These are phyloP conservation scores for Gracilaria vermiculophylla DNA, from an alignment of 23 red algal genomes.

Conservation along the genomic window DNA sequence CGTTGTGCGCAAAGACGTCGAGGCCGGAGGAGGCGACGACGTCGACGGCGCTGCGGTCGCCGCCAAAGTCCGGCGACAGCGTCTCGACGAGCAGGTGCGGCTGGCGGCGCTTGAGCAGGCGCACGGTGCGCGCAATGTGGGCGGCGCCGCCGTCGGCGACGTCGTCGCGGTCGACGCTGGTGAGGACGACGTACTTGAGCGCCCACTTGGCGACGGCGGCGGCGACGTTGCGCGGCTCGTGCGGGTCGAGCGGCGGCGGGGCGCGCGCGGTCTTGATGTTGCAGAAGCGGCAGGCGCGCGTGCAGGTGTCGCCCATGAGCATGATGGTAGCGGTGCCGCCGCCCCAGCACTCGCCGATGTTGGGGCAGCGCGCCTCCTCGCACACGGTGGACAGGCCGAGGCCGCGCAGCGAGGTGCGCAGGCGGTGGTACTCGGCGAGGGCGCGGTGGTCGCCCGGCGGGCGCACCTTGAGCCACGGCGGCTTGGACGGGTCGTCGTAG, in stretches of 20 bases:
- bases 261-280: conserved; percentile 85
- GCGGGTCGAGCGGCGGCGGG: conserved; percentile 79
- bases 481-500: conserved; percentile 80
- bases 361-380: conserved; percentile 95
- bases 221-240: conserved; percentile 81
- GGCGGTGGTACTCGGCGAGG: conserved; percentile 61
- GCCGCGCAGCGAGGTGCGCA: conserved; percentile 66
- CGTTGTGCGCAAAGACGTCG: conserved; percentile 97
- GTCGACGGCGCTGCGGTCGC: conserved; percentile 27
- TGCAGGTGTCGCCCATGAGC: conserved; percentile 99
- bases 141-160: conserved; percentile 80
- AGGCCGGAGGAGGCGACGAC: conserved; percentile 74
- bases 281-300: conserved; percentile 94
- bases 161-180: conserved; percentile 96
- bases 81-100: conserved; percentile 86
- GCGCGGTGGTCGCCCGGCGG: conserved; percentile 87
- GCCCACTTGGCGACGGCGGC: conserved; percentile 84
- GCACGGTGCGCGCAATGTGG: conserved; percentile 86
- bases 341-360: conserved; percentile 99
- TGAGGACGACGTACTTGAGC: conserved; percentile 93
- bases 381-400: conserved; percentile 86
- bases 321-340: conserved; percentile 98
- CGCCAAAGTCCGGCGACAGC: conserved; percentile 89
- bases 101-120: conserved; percentile 60
- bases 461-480: conserved; percentile 82